Conservation (phyloP, 345 rosid species). For the Xanthoceras sorbifolium region DNA sequence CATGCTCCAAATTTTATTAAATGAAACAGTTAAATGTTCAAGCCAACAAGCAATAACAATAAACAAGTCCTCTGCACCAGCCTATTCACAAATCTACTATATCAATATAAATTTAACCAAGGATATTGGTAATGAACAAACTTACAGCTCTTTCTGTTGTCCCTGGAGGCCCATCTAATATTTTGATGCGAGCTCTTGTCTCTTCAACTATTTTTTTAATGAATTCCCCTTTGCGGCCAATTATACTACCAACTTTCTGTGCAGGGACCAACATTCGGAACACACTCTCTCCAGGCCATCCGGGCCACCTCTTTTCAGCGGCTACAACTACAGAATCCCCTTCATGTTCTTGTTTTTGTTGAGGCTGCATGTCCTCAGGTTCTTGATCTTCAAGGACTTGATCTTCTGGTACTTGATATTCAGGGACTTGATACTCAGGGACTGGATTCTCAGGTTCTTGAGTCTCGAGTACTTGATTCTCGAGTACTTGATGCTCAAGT, state of each 20-base stretch:
- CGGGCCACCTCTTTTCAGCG: conserved; percentile 97
- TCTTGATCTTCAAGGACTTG: conserved; percentile 37
- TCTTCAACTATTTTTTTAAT: conserved; percentile 97
- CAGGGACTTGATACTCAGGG: conserved; percentile 33
- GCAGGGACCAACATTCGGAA: conserved; percentile 98
- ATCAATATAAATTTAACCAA: conserved; percentile 14
- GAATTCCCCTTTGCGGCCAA: conserved; percentile 97
- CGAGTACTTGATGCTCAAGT: conserved; percentile 28
- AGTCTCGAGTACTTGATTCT: conserved; percentile 36
- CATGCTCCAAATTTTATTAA: background rate
- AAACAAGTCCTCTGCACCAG: conserved; percentile 16
- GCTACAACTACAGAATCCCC: conserved; percentile 38
- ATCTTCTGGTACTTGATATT: conserved; percentile 32
- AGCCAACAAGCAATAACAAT: conserved; percentile 8
- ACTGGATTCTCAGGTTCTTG: conserved; percentile 28
- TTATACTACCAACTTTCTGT: conserved; percentile 96
- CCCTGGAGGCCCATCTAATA: conserved; percentile 99
- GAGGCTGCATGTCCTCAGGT: conserved; percentile 26
- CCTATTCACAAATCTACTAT: conserved; percentile 4
- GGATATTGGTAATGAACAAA: conserved; percentile 21
- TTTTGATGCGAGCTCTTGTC: conserved; percentile 96
- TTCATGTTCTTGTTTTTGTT: conserved; percentile 41
- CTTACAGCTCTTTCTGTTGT: conserved; percentile 99
- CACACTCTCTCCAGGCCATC: conserved; percentile 99
- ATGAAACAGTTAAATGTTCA: background rate